Evolutionary conservation across 495 filamentous ascomycete genomes (phyloP), one percentile per base, ranked within the genome.

Genomic region (Cladorrhinum samala): DNA sequence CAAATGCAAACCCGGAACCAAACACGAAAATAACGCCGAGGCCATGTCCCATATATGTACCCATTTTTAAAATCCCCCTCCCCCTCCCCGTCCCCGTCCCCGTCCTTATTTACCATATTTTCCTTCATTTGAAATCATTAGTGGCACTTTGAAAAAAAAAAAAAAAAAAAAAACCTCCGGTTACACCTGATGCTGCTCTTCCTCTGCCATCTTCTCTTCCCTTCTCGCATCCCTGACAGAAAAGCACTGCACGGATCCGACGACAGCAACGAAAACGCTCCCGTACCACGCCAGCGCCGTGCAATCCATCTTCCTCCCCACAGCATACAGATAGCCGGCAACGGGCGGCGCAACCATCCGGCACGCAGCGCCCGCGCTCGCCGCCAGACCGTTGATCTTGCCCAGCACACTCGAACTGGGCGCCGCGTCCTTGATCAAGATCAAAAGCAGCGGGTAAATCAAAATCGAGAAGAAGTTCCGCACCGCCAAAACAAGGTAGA

Each of bases 341-440:
- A 93, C 68, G 0, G 88, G 88, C 46, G 87, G 85, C 0, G 88
- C 84, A 21, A 90, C 65, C 52, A 87, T 91, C 33, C 88, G 82
- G 59, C 84, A 86, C 8, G 83, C 86, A 0, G 87, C 88, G 3
- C 86, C 86, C 3, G 85, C 86, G 33, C 84, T 88, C 2, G 88
- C 88, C 33, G 88, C 87, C 6, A 91, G 76, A 1, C 88, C 88
- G 57, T 93, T 93, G 50, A 93, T 84, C 61, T 81, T 88, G 13
- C 88, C 88, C 41, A 93, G 74, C 17, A 82, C 75, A 0, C 74
- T 78, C 8, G 75, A 70, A 14, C 80, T 81, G 2, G 88, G 85
- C 17, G 85, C 85, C 0, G 88, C 84, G 72, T 91, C 87, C 65
- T 92, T 93, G 71, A 93, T 81, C 7, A 93, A 75, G 39, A 93